Conservation (phyloP, 2,329 filamentous ascomycete species). For the Colletotrichum tanaceti region DNA sequence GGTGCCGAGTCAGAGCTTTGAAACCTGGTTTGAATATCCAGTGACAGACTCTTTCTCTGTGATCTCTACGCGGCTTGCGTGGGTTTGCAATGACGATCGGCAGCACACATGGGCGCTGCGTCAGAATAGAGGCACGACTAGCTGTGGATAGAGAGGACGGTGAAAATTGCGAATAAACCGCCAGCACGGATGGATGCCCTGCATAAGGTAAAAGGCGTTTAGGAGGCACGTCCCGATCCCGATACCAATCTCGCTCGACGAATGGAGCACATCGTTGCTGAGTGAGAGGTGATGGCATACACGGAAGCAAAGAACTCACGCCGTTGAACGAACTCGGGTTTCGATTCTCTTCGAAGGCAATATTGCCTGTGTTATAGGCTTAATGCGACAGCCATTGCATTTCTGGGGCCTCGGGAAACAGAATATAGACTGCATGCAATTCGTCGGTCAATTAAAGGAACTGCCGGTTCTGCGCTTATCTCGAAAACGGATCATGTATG, state of each 20-base stretch:
- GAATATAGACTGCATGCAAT: constrained; percentile 40
- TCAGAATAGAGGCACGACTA: constrained; percentile 1
- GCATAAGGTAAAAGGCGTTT: constrained; percentile 40
- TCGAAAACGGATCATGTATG: background rate
- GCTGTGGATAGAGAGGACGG: constrained; percentile 10
- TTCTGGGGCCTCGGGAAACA: constrained; percentile 29
- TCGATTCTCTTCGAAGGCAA: constrained; percentile 32
- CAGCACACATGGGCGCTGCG: background rate
- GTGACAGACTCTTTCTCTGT: background rate
- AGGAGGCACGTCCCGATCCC: constrained; percentile 28
- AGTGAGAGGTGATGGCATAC: constrained; percentile 22
- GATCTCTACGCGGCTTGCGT: background rate
- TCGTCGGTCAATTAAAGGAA: constrained; percentile 26
- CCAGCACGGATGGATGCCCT: constrained; percentile 33
- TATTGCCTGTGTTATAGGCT: constrained; percentile 31
- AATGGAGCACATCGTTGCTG: constrained; percentile 30
- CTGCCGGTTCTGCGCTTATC: background rate
- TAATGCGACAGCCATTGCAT: constrained; percentile 37
- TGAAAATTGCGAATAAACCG: constrained; percentile 16
- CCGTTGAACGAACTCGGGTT: constrained; percentile 26
- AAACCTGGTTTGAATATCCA: constrained; percentile 4
- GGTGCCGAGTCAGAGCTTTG: constrained; percentile 68
- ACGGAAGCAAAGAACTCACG: constrained; percentile 34
- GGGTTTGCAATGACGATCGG: background rate
- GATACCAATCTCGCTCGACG: constrained; percentile 20